Conservation (phyloP, 1,284 basidiomycete genomes). For the Cystobasidium pallidum region DNA sequence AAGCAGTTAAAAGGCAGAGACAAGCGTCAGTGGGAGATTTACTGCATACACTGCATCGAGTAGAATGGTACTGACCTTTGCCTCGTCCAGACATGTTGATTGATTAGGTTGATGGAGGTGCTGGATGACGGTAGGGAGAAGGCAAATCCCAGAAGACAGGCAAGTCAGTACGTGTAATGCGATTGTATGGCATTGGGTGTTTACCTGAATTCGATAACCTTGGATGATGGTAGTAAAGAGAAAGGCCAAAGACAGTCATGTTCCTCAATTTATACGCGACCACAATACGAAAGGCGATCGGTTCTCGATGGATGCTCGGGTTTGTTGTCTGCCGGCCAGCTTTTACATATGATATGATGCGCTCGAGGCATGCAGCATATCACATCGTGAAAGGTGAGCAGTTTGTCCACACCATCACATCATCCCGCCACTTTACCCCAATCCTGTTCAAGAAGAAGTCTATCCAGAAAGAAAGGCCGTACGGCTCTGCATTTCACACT, state of each 20-base stretch:
- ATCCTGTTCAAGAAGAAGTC: slow-evolving; percentile 1
- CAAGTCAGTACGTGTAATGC: no score
- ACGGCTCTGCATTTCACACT: neutral
- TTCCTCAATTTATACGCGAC: neutral
- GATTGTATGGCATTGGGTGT: neutral
- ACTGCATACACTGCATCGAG: neutral
- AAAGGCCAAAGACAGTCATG: neutral
- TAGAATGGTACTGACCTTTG: slow-evolving; percentile 62
- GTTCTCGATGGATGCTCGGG: neutral
- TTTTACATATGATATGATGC: no score
- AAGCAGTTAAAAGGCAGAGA: neutral
- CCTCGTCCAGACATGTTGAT: slow-evolving; percentile 74
- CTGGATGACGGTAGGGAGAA: neutral
- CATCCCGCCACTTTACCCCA: neutral
- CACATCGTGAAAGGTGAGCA: no score
- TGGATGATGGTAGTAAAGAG: neutral
- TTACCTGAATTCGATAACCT: neutral
- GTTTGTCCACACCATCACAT: no score
- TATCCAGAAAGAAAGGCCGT: neutral
- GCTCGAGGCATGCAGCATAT: no score
- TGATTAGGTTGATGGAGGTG: slow-evolving; percentile 42
- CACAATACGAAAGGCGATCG: no score
- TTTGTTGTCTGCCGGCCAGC: no score
- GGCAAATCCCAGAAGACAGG: no score
- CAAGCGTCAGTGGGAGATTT: neutral